Evolutionary conservation across 75 land plant genomes (phyloP).

Genomic region (Cupressus sempervirens): DNA sequence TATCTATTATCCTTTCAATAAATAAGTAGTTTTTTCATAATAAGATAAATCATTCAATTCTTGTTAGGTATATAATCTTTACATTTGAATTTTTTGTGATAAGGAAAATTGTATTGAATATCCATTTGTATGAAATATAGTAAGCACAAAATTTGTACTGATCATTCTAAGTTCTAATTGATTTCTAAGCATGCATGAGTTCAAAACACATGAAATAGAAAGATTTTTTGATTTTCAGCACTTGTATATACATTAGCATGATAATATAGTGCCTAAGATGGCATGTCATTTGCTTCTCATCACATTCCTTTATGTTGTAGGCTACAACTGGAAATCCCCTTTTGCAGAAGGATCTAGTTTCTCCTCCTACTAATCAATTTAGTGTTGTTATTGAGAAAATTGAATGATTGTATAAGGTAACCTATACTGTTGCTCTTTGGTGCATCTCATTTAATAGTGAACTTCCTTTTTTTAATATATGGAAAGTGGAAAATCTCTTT

Average conservation of each 20-base stretch:
- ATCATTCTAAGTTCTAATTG: neutral
- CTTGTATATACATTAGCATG: neutral
- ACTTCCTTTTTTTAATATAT: neutral
- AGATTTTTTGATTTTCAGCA: too few relatives aligned
- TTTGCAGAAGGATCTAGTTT: conserved; percentile 2
- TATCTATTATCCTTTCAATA: too few relatives aligned
- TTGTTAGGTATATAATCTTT: too few relatives aligned
- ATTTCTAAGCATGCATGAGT: too few relatives aligned
- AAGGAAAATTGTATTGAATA: too few relatives aligned
- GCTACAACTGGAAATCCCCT: conserved; percentile 7
- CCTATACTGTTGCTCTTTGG: neutral
- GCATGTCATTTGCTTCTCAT: neutral
- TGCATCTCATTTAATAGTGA: neutral
- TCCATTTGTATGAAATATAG: neutral
- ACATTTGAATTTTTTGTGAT: too few relatives aligned
- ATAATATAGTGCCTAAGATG: neutral
- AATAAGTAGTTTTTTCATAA: too few relatives aligned
- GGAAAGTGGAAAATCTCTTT: neutral
- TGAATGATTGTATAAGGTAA: conserved; percentile 80
- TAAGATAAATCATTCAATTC: too few relatives aligned
- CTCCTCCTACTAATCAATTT: conserved; percentile 54
- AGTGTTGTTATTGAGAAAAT: conserved; percentile 90
- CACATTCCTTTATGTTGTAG: neutral
- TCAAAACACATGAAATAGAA: neutral
- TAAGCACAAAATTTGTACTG: neutral